A percentile compares a stretch with the other conserved stretches of the same genome.
Conservation (phyloP, 306 rosid genomes). For the Rubus idaeus region DNA sequence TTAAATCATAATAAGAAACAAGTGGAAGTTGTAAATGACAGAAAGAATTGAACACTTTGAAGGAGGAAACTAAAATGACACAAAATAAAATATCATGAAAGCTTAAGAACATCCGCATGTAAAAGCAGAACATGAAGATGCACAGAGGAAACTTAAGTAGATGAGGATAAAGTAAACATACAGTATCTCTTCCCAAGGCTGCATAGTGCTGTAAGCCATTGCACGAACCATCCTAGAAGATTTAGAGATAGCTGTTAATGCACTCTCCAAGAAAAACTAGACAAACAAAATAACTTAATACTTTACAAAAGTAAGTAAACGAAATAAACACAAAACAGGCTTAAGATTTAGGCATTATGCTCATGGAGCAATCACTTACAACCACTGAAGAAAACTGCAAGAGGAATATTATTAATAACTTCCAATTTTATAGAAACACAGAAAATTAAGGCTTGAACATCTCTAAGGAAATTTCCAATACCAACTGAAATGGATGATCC, state of each 20-base stretch:
- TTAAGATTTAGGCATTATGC: conserved; percentile 8
- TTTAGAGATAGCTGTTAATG: conserved; percentile 25
- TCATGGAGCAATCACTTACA: neutral
- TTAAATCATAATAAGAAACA: neutral
- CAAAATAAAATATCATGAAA: too few species aligned
- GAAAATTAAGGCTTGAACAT: too few species aligned
- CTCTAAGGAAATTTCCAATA: too few species aligned
- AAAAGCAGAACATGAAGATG: neutral
- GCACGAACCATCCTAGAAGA: conserved; percentile 84
- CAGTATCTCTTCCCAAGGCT: conserved; percentile 80
- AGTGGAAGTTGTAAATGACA: neutral
- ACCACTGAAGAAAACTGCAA: neutral
- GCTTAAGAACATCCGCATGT: neutral
- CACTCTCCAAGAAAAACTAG: neutral
- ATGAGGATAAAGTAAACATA: conserved; percentile 38
- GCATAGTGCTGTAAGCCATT: conserved; percentile 94
- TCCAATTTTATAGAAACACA: too few species aligned
- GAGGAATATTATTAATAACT: too few species aligned
- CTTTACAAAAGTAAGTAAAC: conserved; percentile 5
- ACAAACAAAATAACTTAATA: neutral
- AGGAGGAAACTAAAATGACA: too few species aligned
- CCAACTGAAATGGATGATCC: too few species aligned
- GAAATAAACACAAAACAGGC: neutral
- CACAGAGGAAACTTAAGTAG: neutral
- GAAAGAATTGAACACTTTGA: neutral